phyloP scores from a whole-genome alignment of 2,329 filamentous ascomycete genomes.

The Apiospora hydei region DNA sequence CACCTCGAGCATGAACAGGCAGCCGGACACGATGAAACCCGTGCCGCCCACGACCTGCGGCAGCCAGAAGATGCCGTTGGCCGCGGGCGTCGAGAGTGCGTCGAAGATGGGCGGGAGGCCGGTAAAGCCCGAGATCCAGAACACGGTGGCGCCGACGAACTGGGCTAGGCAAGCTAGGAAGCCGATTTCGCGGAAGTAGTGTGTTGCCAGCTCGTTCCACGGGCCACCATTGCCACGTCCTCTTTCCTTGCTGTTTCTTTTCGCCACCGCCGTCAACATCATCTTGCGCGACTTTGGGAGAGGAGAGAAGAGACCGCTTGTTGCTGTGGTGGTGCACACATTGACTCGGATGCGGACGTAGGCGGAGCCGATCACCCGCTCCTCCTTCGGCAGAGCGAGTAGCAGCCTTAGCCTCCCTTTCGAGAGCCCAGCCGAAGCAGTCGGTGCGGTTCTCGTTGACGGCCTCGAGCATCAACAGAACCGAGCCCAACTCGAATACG shows the following conservation, averaged over 20 bases:
- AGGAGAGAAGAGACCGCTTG: neutral
- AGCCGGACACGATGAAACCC: constrained; percentile 66
- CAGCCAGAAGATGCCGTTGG: constrained; percentile 67
- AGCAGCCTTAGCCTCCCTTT: constrained; percentile 49
- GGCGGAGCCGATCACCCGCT: neutral
- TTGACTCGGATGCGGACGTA: neutral
- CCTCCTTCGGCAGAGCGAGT: neutral
- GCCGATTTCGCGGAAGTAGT: constrained; percentile 68
- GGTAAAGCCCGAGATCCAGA: constrained; percentile 69
- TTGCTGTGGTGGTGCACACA: neutral
- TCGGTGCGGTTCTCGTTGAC: constrained; percentile 70
- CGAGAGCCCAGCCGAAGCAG: constrained; percentile 75
- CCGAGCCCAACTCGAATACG: constrained; percentile 69
- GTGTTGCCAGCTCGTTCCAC: constrained; percentile 60
- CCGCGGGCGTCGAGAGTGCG: constrained; percentile 51
- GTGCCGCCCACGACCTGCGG: constrained; percentile 65
- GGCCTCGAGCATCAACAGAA: constrained; percentile 71
- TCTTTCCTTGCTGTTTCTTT: neutral
- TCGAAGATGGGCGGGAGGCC: constrained; percentile 63
- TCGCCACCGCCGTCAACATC: neutral
- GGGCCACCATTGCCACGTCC: constrained; percentile 66
- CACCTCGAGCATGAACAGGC: constrained; percentile 71
- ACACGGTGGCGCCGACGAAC: constrained; percentile 66
- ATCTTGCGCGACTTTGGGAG: neutral
- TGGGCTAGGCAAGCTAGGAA: constrained; percentile 67